phyloP scores from a whole-genome alignment of 2,329 filamentous ascomycete genomes.

The Mollisia scopiformis region DNA sequence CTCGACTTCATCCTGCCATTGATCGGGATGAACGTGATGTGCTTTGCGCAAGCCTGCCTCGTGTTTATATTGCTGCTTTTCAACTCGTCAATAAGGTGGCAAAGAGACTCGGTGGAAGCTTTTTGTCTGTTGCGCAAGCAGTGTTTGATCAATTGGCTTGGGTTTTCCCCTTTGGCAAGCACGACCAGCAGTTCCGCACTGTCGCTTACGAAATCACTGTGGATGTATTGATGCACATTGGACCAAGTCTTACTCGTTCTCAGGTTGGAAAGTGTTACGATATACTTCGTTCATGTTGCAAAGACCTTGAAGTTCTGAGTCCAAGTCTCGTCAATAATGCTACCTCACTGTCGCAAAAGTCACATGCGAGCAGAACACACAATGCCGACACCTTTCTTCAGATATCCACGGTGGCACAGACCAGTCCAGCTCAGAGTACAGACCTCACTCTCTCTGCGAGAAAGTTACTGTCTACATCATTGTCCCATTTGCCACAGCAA shows the following conservation, averaged over 20 bases:
- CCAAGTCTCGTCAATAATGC: slow-evolving; percentile 33
- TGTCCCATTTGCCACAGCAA: slow-evolving; percentile 66
- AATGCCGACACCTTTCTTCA: slow-evolving; percentile 76
- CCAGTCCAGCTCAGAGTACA: slow-evolving; percentile 40
- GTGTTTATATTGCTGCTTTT: slow-evolving; percentile 74
- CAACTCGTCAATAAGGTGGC: slow-evolving; percentile 61
- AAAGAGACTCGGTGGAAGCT: slow-evolving; percentile 58
- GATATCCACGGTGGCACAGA: slow-evolving; percentile 23
- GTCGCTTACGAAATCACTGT: slow-evolving; percentile 62
- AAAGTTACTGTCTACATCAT: slow-evolving; percentile 62
- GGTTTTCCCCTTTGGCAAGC: slow-evolving; percentile 64
- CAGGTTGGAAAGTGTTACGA: slow-evolving; percentile 64
- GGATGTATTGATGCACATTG: slow-evolving; percentile 62
- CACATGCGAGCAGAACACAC: slow-evolving; percentile 42
- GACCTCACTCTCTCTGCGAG: slow-evolving; percentile 60
- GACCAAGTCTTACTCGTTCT: slow-evolving; percentile 67
- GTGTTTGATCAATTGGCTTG: slow-evolving; percentile 73
- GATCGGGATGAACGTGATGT: slow-evolving; percentile 80
- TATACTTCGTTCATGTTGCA: slow-evolving; percentile 70
- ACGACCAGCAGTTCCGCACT: slow-evolving; percentile 56
- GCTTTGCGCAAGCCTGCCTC: slow-evolving; percentile 73
- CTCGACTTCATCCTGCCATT: slow-evolving; percentile 73
- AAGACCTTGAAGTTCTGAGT: slow-evolving; percentile 66
- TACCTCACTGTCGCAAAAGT: slow-evolving; percentile 18
- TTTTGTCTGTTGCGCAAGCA: slow-evolving; percentile 62